Evolutionary conservation across 202 grass and related monocot species (phyloP), one percentile per base, ranked within the genome.

Genomic region (Zizania palustris): DNA sequence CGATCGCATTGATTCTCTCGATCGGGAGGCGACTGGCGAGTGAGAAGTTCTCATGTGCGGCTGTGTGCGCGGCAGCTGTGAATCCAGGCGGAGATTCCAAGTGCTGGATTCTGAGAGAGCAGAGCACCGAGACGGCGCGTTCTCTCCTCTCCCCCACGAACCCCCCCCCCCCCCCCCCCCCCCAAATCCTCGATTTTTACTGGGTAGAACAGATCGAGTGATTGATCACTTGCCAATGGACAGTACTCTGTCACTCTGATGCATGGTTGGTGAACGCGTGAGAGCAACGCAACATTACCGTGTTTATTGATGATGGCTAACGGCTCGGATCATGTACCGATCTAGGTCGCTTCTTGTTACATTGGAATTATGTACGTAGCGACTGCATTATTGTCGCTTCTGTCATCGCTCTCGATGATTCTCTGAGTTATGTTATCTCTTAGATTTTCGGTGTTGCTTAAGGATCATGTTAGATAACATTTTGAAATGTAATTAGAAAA

Each of bases 181-280:
- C 28, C 0, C 0, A 28, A 28, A 28, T 28, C 2, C 0, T 28
- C 40, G 28, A 5, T 12, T 45, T 18, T 7, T 48, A 10, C 63
- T 62, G 55, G 54, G 43, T 50, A 9, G 7, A 55, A 55, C 51
- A 55, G 19, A 46, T 58, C 56, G 37, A 49, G 45, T 41, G 35
- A 48, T 69, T 45, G 5, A 16, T 18, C 58, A 6, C 20, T 6
- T 75, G 38, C 40, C 63, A 64, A 75, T 39, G 63, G 70, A 67
- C 39, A 45, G 75, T 16, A 14, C 40, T 6, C 12, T 11, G 11
- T 56, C 6, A 11, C 40, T 18, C n/a, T 34, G 33, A 58, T n/a
- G n/a, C n/a, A n/a, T 19, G 44, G 45, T 81, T 41, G 71, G 39
- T 76, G 83, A 73, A n/a, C 7, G 2, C 11, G 15, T 45, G 45